Percentiles rank a stretch among this genome's conserved stretches.
Conservation (phyloP, 1,284 basidiomycete genomes). For the Tetrapyrgos nigripes region DNA sequence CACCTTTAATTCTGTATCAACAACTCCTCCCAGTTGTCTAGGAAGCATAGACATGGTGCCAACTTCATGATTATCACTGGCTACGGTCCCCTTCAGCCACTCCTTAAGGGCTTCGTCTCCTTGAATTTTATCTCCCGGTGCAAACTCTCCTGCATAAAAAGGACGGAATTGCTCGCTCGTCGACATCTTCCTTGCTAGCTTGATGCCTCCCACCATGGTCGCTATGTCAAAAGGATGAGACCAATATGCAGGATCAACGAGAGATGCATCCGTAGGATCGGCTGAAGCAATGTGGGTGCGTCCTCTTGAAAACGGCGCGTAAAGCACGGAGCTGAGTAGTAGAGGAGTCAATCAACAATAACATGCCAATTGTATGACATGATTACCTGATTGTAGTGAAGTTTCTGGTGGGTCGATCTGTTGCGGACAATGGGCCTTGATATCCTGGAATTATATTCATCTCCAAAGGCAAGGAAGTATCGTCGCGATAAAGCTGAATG, state of each 20-base stretch:
- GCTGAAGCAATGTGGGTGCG: conserved; percentile 36
- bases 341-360: too few species aligned
- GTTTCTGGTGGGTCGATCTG: conserved; percentile 28
- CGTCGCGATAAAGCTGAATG: conserved; percentile 26
- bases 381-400: conserved; percentile 36
- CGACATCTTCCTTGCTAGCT: conserved; percentile 29
- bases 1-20: conserved; percentile 1
- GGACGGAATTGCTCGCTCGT: conserved; percentile 25
- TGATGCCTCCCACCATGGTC: conserved; percentile 27
- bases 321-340: not conserved
- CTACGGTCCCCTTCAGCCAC: conserved; percentile 28
- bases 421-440: conserved; percentile 27
- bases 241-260: conserved; percentile 34
- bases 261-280: conserved; percentile 21
- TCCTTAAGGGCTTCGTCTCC: conserved; percentile 27
- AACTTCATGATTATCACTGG: conserved; percentile 36
- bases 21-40: conserved; percentile 5
- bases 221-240: conserved; percentile 32
- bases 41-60: conserved; percentile 29
- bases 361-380: conserved; percentile 31
- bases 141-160: conserved; percentile 32
- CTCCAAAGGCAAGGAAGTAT: not conserved
- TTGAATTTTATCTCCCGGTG: conserved; percentile 27
- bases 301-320: conserved; percentile 36
- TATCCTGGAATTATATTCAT: conserved; percentile 33